Evolutionary conservation across 257 asterid species (phyloP).

Genomic region (Knoxia roxburghii): DNA sequence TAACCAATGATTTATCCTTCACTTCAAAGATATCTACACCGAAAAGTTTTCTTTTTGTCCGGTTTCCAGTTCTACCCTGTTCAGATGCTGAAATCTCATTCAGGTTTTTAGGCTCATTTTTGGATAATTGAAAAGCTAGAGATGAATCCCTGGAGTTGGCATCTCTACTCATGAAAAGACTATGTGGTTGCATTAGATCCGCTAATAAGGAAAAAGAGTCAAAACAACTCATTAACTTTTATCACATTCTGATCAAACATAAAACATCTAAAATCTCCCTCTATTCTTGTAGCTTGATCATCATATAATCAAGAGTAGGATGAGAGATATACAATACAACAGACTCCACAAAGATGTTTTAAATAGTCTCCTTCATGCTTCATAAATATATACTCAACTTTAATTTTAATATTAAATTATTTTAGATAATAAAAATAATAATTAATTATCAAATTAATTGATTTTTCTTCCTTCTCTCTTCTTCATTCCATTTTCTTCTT

Average conservation of each 20-base stretch:
- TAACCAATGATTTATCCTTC: slow-evolving; percentile 21
- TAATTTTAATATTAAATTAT: no score
- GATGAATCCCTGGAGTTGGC: neutral
- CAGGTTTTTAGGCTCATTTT: slow-evolving; percentile 21
- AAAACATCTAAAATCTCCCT: neutral
- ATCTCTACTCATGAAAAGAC: slow-evolving; percentile 23
- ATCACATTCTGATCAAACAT: neutral
- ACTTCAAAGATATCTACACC: slow-evolving; percentile 65
- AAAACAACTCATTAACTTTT: slow-evolving; percentile 1
- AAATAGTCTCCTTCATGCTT: neutral
- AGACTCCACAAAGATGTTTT: neutral
- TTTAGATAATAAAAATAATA: no score
- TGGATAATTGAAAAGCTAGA: slow-evolving; percentile 14
- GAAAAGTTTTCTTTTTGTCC: slow-evolving; percentile 45
- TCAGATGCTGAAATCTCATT: slow-evolving; percentile 23
- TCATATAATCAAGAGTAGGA: neutral
- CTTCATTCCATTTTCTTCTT: no score
- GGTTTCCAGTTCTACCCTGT: slow-evolving; percentile 26
- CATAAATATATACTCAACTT: neutral
- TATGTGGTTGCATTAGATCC: slow-evolving; percentile 29
- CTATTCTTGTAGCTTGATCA: neutral
- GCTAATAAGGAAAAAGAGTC: slow-evolving; percentile 24
- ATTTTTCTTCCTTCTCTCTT: no score
- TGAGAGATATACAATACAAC: neutral
- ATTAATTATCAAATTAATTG: no score